A percentile compares a stretch with the other conserved stretches of the same genome.
Conservation (phyloP, 2,329 filamentous ascomycete genomes). For the Shiraia bambusicola region DNA sequence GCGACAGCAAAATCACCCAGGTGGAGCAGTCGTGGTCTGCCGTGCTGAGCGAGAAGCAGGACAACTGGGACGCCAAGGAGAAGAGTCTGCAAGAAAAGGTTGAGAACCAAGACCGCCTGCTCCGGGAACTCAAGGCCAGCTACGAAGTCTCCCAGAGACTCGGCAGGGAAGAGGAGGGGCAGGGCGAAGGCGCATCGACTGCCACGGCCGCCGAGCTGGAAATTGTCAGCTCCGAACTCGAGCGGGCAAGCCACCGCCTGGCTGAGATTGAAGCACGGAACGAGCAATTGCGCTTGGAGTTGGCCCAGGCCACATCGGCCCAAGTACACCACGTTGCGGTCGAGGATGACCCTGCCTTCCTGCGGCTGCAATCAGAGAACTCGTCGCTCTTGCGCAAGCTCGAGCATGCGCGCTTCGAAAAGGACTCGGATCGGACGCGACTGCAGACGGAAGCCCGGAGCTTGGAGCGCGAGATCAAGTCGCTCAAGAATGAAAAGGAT, state of each 20-base stretch:
- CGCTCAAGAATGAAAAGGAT: conserved; percentile 79
- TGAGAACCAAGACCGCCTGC: conserved; percentile 85
- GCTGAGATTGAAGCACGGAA: conserved; percentile 93
- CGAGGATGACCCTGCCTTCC: conserved; percentile 86
- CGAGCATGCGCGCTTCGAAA: conserved; percentile 79
- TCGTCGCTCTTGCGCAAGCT: conserved; percentile 86
- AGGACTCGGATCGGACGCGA: conserved; percentile 75
- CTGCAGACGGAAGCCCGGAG: conserved; percentile 73
- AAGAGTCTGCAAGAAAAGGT: conserved; percentile 88
- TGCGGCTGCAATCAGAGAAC: conserved; percentile 89
- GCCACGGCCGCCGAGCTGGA: conserved; percentile 89
- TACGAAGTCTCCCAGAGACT: conserved; percentile 95
- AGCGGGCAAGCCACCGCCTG: conserved; percentile 81
- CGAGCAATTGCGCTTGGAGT: conserved; percentile 85
- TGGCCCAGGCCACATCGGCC: conserved; percentile 83
- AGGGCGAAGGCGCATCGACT: conserved; percentile 59
- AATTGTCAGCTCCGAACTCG: conserved; percentile 87
- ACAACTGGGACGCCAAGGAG: conserved; percentile 96
- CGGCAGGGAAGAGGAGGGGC: conserved; percentile 67
- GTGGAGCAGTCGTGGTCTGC: conserved; percentile 88
- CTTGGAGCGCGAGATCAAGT: conserved; percentile 75
- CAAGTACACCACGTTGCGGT: conserved; percentile 62
- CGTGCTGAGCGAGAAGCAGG: conserved; percentile 87
- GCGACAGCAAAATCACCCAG: conserved; percentile 82
- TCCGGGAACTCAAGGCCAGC: conserved; percentile 94